These are phyloP conservation scores for Epichloe gansuensis DNA, from an alignment of 2,329 filamentous ascomycete genomes.

Conservation along the genomic window DNA sequence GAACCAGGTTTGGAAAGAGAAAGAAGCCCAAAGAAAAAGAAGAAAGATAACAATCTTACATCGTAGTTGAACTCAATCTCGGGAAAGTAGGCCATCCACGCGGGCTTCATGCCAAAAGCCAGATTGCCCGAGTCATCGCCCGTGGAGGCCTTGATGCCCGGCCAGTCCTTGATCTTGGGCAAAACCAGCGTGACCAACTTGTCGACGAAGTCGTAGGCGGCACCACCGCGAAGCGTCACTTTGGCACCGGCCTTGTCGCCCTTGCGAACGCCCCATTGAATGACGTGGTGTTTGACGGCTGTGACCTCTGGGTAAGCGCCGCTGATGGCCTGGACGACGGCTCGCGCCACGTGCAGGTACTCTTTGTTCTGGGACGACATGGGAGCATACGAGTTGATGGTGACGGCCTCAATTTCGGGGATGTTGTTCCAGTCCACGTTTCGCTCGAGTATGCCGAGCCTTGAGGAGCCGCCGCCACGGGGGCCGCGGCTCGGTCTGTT, in stretches of 20 bases:
- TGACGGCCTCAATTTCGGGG: slow-evolving; percentile 68
- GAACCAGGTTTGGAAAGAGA: neutral
- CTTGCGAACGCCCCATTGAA: slow-evolving; percentile 60
- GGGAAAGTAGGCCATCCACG: slow-evolving; percentile 73
- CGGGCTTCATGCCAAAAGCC: slow-evolving; percentile 62
- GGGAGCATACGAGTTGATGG: slow-evolving; percentile 64
- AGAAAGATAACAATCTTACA: slow-evolving; percentile 37
- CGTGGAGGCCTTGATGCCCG: slow-evolving; percentile 48
- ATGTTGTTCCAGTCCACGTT: slow-evolving; percentile 73
- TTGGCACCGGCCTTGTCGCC: slow-evolving; percentile 66
- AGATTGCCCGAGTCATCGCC: slow-evolving; percentile 87
- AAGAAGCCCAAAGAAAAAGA: slow-evolving; percentile 11
- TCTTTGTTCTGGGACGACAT: slow-evolving; percentile 57
- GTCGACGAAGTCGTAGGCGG: slow-evolving; percentile 80
- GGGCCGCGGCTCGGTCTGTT: slow-evolving; percentile 78
- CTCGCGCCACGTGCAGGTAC: slow-evolving; percentile 68
- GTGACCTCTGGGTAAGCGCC: slow-evolving; percentile 62
- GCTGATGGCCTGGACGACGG: slow-evolving; percentile 75
- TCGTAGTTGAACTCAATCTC: slow-evolving; percentile 94
- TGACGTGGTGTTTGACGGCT: slow-evolving; percentile 54
- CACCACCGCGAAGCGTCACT: slow-evolving; percentile 61
- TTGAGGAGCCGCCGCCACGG: slow-evolving; percentile 53
- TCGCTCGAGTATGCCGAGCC: slow-evolving; percentile 57
- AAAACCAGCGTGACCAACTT: slow-evolving; percentile 84
- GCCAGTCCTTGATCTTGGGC: slow-evolving; percentile 93